Conservation (phyloP, 345 rosid species). For the Brassica incana region DNA sequence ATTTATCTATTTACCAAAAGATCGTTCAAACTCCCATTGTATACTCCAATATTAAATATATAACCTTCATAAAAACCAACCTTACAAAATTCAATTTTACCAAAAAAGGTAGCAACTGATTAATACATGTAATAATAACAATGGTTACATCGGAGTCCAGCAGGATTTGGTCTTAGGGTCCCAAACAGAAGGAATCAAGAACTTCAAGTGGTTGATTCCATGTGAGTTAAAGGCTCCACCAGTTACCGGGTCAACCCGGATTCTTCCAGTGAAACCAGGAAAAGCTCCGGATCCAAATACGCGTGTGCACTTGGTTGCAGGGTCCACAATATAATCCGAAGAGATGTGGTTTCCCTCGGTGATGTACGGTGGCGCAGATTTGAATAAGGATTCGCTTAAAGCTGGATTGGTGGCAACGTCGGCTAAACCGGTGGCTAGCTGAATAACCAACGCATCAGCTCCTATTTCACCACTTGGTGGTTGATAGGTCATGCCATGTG, state of each 20-base stretch:
- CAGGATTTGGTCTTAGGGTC: conserved; percentile 50
- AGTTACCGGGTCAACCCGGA: conserved; percentile 43
- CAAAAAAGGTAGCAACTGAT: not conserved
- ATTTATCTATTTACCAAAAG: not conserved
- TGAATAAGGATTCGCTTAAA: conserved; percentile 37
- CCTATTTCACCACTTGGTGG: conserved; percentile 64
- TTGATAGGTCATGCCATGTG: conserved; percentile 44
- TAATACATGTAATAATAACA: not conserved
- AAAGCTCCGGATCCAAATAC: conserved; percentile 59
- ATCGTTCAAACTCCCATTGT: conserved; percentile 9
- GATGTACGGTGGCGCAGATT: conserved; percentile 14
- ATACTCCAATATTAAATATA: not conserved
- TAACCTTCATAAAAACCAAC: not conserved
- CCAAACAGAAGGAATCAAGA: conserved; percentile 77
- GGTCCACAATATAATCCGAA: conserved; percentile 28
- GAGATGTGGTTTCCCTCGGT: not conserved
- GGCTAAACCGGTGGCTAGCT: conserved; percentile 62
- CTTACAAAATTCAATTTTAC: conserved; percentile 6
- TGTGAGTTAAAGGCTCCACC: conserved; percentile 60
- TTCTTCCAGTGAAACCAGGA: conserved; percentile 50
- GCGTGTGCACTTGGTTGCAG: conserved; percentile 47
- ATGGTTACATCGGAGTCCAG: conserved; percentile 40
- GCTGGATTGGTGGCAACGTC: conserved; percentile 50
- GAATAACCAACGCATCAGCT: conserved; percentile 60
- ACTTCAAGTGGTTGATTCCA: conserved; percentile 52